phyloP scores from a whole-genome alignment of 208 protist genomes.

The Spongospora subterranea region DNA sequence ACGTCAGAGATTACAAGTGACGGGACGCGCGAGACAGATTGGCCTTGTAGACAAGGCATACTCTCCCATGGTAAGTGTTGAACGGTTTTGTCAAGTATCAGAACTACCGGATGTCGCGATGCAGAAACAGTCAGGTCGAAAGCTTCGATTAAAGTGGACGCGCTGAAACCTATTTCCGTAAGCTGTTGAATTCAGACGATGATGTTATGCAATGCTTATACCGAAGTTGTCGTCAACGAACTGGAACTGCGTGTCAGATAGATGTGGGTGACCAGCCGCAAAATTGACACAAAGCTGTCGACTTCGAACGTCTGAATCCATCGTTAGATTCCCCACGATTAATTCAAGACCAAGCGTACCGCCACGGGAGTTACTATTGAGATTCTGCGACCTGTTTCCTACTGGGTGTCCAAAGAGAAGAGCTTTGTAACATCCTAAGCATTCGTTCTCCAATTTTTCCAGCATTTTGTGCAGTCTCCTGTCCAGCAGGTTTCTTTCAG shows the following conservation, averaged over 20 bases:
- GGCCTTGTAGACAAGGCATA: slow-evolving; percentile 19
- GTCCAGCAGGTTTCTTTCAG: not conserved
- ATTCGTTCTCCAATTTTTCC: not conserved
- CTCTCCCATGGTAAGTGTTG: slow-evolving; percentile 61
- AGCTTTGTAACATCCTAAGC: not conserved
- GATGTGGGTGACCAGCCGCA: not conserved
- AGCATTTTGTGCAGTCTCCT: not conserved
- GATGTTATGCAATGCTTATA: not conserved
- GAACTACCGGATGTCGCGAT: not conserved
- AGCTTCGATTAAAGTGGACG: not conserved
- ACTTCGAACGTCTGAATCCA: not conserved
- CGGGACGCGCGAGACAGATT: slow-evolving; percentile 56
- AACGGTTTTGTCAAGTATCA: slow-evolving; percentile 56
- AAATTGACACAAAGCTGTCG: not conserved
- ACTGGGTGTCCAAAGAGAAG: not conserved
- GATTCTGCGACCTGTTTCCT: not conserved
- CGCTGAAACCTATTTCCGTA: not conserved
- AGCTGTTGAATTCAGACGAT: not conserved
- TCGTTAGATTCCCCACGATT: not conserved
- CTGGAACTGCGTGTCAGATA: not conserved
- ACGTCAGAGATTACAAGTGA: not conserved
- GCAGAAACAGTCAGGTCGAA: not conserved
- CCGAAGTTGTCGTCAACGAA: not conserved
- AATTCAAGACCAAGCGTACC: not conserved
- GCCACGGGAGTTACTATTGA: not conserved